Percentiles rank a stretch among this genome's conserved stretches.
Evolutionary conservation across 1,284 basidiomycete species (phyloP).

Genomic region (Ustilago curta): DNA sequence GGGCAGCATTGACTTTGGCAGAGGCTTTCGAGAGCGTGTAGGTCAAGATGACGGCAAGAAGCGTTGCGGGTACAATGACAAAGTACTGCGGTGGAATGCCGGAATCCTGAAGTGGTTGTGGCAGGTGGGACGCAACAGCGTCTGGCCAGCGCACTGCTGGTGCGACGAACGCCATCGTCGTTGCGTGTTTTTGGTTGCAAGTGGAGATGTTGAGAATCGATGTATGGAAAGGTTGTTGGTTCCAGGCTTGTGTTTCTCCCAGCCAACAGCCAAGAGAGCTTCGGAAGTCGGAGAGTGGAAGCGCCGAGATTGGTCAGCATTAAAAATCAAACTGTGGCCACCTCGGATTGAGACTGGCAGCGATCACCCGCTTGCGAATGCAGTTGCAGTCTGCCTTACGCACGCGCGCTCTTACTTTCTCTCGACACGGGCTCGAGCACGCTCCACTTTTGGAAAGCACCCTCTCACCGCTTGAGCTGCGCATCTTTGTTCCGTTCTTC

Average conservation of each 20-base stretch:
- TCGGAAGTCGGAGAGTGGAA: conserved; percentile 21
- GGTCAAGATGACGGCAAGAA: conserved; percentile 48
- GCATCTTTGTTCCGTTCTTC: neutral
- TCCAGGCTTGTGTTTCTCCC: conserved; percentile 1
- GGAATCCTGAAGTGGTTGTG: conserved; percentile 34
- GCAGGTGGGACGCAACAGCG: conserved; percentile 36
- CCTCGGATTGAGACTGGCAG: too few relatives aligned
- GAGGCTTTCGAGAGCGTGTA: conserved; percentile 46
- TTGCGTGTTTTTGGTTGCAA: neutral
- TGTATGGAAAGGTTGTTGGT: conserved; percentile 5
- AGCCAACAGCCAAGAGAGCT: neutral
- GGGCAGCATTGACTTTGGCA: conserved; percentile 15
- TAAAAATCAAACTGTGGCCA: neutral
- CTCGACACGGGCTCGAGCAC: conserved; percentile 15
- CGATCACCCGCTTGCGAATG: conserved; percentile 25
- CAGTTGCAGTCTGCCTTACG: too few relatives aligned
- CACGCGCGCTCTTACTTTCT: conserved; percentile 15
- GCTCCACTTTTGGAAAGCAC: conserved; percentile 11
- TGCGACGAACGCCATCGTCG: conserved; percentile 35
- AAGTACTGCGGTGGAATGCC: conserved; percentile 47
- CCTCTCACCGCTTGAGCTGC: neutral
- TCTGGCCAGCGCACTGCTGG: conserved; percentile 57
- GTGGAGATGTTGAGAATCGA: neutral
- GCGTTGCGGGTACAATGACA: conserved; percentile 45
- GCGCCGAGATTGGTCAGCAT: conserved; percentile 18